Base-by-base conservation (phyloP, 1,284 basidiomycete genomes). In the Cutaneotrichosporon mucoides region DNA sequence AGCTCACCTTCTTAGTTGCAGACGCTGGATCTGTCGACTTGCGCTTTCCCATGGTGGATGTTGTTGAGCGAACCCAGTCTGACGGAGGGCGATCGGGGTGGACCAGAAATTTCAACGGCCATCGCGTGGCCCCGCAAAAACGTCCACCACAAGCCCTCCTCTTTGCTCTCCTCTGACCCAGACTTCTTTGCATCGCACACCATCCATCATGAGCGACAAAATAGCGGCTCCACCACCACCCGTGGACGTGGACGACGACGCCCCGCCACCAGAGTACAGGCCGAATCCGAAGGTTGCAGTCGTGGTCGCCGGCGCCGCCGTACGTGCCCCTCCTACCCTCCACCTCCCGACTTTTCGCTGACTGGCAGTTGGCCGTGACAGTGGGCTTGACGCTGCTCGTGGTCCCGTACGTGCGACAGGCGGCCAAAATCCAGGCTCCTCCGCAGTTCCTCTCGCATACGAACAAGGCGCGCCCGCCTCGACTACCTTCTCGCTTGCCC, bases 241-340 rank as follows among this genome's bases (percentile, higher is more conserved):
- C 12, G 34, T 44, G 10, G 53, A 43, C 5, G 41, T 45, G 5
- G 33, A 49, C 16, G 60, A 56, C 45, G 50, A 54, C 8, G 54
- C 48, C 24, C 52, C 35, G 43, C 63, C 40, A 10, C 34, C 34
- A n/a, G 55, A 57, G 50, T 50, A 61, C 57, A 54, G 41, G 40
- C 64, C 64, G 36, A 70, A 71, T 24, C 70, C 73, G 1, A 70
- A 71, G 59, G 71, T 75, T 16, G 73, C 73, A 0, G 66, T 71
- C 11, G 71, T 69, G 40, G 70, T 75, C 34, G 66, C 68, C 8
- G 73, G 73, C n/a, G 72, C 73, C 6, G 68, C 73, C 9, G 73
- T 73, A 55, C 54, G 70, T 72, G 15, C 6, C 24, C 5, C 37
- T 3, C 36, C 35, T 24, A 8, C 42, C 16, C 37, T 24, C 24